phyloP scores from a whole-genome alignment of 1,139 yeast genomes.

The Magnusiomyces clavatus region DNA sequence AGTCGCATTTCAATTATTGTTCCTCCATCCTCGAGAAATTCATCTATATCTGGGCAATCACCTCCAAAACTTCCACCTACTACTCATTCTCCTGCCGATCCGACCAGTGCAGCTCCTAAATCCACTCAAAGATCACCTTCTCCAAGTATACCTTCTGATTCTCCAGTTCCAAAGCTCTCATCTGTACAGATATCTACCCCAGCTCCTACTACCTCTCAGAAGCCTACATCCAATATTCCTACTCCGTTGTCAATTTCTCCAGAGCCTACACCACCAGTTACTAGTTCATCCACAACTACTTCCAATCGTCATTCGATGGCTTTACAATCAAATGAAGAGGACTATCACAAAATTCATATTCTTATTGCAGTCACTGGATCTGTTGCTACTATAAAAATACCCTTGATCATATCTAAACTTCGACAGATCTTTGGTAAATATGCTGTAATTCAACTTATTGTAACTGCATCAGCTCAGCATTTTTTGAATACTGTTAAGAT shows the following conservation, averaged over 20 bases:
- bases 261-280: too few species aligned
- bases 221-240: too few species aligned
- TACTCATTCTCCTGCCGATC: not conserved
- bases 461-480: conserved; percentile 76
- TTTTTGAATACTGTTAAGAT: conserved; percentile 71
- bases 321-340: conserved; percentile 4
- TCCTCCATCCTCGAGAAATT: conserved; percentile 1
- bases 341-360: conserved; percentile 60
- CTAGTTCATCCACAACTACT: too few species aligned
- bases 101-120: not conserved
- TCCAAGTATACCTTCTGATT: too few species aligned
- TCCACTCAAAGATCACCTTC: not conserved
- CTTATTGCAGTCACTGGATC: conserved; percentile 91
- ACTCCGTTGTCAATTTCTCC: too few species aligned
- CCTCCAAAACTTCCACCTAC: not conserved
- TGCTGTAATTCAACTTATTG: conserved; percentile 71
- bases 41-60: not conserved
- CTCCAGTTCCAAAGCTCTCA: too few species aligned
- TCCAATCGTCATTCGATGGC: too few species aligned
- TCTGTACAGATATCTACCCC: too few species aligned
- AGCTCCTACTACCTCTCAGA: too few species aligned
- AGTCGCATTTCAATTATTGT: conserved; percentile 6
- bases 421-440: conserved; percentile 68
- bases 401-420: conserved; percentile 73
- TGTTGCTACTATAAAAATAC: conserved; percentile 91